These are phyloP conservation scores for Gonium pectorale DNA, from an alignment of 139 green algal species.

Conservation along the genomic window DNA sequence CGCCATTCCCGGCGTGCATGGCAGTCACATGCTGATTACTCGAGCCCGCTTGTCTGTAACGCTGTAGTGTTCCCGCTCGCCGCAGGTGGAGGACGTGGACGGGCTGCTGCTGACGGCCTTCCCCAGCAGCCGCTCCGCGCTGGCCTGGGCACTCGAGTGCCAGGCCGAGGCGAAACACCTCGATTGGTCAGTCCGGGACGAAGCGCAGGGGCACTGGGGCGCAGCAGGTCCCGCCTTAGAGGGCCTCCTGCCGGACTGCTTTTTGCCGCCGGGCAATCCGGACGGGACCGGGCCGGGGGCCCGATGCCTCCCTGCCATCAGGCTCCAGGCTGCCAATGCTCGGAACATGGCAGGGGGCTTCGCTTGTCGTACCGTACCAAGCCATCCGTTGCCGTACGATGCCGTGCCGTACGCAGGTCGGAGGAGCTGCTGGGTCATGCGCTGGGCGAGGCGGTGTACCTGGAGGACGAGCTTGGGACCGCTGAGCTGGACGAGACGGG, in stretches of 20 bases:
- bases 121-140: background rate
- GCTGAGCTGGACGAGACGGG: background rate
- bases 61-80: too few relatives aligned
- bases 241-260: too few relatives aligned
- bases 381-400: background rate
- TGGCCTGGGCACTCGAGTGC: slow-evolving; percentile 43
- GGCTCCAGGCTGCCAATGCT: too few relatives aligned
- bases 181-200: background rate
- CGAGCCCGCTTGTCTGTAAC: too few relatives aligned
- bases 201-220: background rate
- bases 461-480: background rate
- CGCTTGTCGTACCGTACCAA: too few relatives aligned
- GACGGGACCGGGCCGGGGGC: too few relatives aligned
- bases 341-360: too few relatives aligned
- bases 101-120: slow-evolving; percentile 40
- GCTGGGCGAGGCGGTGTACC: slow-evolving; percentile 37
- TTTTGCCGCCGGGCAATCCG: too few relatives aligned
- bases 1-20: too few relatives aligned
- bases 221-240: too few relatives aligned
- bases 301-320: too few relatives aligned
- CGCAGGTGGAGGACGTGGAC: slow-evolving; percentile 36
- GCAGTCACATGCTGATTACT: too few relatives aligned
- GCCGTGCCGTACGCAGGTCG: background rate
- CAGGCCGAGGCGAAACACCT: slow-evolving; percentile 19
- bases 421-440: slow-evolving; percentile 26